These are phyloP conservation scores for Fusarium armeniacum DNA, from an alignment of 2,329 filamentous ascomycete genomes.

Conservation along the genomic window DNA sequence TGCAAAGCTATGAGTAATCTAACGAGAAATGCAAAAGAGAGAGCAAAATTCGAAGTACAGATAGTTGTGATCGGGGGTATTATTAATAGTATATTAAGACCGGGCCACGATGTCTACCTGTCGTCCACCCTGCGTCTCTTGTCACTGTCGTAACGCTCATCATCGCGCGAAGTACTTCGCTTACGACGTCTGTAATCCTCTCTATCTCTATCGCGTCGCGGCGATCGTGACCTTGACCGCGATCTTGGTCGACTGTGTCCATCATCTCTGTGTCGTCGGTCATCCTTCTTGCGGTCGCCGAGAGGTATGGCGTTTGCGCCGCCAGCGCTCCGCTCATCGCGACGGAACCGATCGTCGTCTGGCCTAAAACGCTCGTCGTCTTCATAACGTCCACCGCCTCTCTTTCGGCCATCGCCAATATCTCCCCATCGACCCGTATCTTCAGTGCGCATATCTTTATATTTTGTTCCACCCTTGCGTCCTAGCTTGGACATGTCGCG, in stretches of 20 bases:
- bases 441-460: conserved; percentile 88
- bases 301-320: conserved; percentile 80
- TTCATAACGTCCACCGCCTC: conserved; percentile 54
- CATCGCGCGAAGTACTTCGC: conserved; percentile 69
- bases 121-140: conserved; percentile 71
- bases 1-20: conserved; percentile 33
- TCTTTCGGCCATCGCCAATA: conserved; percentile 65
- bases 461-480: conserved; percentile 90
- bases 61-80: conserved; percentile 40
- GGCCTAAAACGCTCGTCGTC: conserved; percentile 77
- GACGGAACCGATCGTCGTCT: conserved; percentile 68
- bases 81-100: conserved; percentile 46
- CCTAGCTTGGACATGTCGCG: conserved; percentile 94
- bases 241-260: conserved; percentile 41
- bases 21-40: conserved; percentile 42
- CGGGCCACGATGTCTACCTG: conserved; percentile 45
- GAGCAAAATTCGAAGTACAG: conserved; percentile 13
- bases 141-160: conserved; percentile 68
- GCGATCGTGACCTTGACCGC: conserved; percentile 67
- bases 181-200: conserved; percentile 67
- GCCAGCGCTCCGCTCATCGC: conserved; percentile 61
- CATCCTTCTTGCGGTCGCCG: conserved; percentile 59
- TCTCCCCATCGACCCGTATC: conserved; percentile 92
- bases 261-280: conserved; percentile 48
- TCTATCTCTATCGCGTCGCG: conserved; percentile 59